These are phyloP conservation scores for Cryoendolithus antarcticus DNA, from an alignment of 2,329 filamentous ascomycete genomes.

Conservation along the genomic window DNA sequence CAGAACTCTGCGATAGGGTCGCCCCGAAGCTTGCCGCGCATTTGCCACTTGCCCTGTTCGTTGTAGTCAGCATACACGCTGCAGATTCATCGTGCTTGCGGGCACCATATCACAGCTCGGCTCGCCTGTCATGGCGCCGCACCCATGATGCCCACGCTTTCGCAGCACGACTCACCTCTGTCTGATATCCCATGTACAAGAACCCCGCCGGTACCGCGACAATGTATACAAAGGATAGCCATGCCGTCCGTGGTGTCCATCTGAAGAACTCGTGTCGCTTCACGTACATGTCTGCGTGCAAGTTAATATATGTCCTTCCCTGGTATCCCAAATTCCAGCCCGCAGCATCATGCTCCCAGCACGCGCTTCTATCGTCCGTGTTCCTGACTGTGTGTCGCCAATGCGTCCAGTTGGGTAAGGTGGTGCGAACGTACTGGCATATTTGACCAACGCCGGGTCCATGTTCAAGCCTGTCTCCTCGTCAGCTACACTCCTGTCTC, in stretches of 20 bases:
- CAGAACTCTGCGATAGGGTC: slow-evolving; percentile 75
- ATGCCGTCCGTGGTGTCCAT: slow-evolving; percentile 76
- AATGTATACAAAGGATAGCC: slow-evolving; percentile 66
- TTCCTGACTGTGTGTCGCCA: slow-evolving; percentile 7
- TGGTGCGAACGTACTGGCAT: slow-evolving; percentile 34
- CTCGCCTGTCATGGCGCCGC: neutral
- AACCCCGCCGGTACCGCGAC: slow-evolving; percentile 59
- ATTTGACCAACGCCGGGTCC: slow-evolving; percentile 46
- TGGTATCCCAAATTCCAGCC: neutral
- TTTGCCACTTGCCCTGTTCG: slow-evolving; percentile 66
- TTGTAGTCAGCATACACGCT: too few relatives aligned
- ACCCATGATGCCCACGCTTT: neutral
- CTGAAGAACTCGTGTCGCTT: slow-evolving; percentile 92
- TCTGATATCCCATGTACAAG: slow-evolving; percentile 61
- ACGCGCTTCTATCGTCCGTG: neutral
- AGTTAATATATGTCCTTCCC: slow-evolving; percentile 5
- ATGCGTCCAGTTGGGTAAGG: slow-evolving; percentile 26
- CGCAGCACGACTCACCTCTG: slow-evolving; percentile 57
- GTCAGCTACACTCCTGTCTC: slow-evolving; percentile 9
- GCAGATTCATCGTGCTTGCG: too few relatives aligned
- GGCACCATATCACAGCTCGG: slow-evolving; percentile 4
- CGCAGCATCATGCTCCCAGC: neutral
- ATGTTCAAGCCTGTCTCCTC: slow-evolving; percentile 31
- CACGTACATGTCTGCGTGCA: slow-evolving; percentile 58
- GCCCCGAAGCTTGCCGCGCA: slow-evolving; percentile 78